Evolutionary conservation across 169 alveolate species (phyloP).

Genomic region (Pseudocohnilembus persalinus): DNA sequence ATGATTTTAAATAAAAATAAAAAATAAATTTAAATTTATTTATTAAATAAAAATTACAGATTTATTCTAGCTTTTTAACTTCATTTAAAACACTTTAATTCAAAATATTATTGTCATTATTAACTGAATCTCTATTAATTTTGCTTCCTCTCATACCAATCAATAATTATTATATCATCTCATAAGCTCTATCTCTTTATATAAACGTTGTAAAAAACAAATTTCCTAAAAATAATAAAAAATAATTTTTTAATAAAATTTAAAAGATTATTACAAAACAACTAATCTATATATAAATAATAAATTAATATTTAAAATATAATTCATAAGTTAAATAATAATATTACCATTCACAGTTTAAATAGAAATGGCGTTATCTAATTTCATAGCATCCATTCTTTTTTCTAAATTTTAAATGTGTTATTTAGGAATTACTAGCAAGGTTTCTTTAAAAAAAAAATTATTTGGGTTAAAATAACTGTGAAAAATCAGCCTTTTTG

Average conservation of each 20-base stretch:
- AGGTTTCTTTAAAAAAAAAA: conserved; percentile 14
- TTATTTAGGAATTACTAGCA: conserved; percentile 12
- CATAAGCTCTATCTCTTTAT: neutral
- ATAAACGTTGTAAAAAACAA: neutral
- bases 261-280: neutral
- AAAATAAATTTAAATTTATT: no score
- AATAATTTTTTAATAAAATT: no score
- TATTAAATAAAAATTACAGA: no score
- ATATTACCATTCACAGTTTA: conserved; percentile 8
- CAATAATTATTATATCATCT: neutral
- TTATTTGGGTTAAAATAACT: conserved; percentile 21
- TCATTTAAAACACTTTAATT: no score
- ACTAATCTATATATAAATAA: no score
- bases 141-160: neutral
- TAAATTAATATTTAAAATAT: no score
- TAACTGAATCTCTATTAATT: neutral
- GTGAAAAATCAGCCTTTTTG: conserved; percentile 7
- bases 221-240: neutral
- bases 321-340: no score
- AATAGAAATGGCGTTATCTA: conserved; percentile 15
- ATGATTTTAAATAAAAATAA: no score
- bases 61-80: no score
- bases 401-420: neutral
- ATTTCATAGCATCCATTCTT: neutral
- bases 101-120: no score